Evolutionary conservation across 2,329 filamentous ascomycete species (phyloP).

Genomic region (Beauveria sp.): DNA sequence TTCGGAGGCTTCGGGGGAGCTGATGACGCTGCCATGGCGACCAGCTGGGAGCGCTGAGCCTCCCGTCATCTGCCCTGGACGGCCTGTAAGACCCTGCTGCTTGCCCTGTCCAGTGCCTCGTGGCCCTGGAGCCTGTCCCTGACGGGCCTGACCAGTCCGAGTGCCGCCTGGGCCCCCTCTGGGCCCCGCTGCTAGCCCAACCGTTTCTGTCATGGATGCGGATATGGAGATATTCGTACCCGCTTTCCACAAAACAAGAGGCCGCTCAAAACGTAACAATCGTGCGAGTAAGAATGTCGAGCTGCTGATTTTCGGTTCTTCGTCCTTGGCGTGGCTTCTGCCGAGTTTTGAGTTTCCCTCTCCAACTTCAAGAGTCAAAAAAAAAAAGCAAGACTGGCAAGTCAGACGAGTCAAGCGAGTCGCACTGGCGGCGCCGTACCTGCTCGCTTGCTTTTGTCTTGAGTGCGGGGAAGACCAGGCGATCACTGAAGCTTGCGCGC

Average conservation of each 20-base stretch:
- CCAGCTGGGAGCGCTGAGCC: background rate
- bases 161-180: background rate
- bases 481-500: background rate
- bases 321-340: background rate
- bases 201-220: slow-evolving; percentile 8
- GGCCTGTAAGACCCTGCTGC: background rate
- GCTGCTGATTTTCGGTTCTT: background rate
- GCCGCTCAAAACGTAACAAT: background rate
- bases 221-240: background rate
- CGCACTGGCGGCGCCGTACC: too few relatives aligned
- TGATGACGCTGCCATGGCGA: background rate
- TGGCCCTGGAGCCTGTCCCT: background rate
- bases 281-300: background rate
- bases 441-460: background rate
- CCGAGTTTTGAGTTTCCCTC: background rate
- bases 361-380: background rate
- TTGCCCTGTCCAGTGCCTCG: background rate
- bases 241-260: background rate
- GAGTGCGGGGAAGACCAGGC: background rate
- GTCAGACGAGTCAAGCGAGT: too few relatives aligned
- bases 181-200: background rate
- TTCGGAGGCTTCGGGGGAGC: too few relatives aligned
- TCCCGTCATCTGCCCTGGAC: background rate
- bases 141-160: background rate
- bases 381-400: background rate